Conservation (phyloP, 306 rosid genomes). For the Dalbergia oliveri region DNA sequence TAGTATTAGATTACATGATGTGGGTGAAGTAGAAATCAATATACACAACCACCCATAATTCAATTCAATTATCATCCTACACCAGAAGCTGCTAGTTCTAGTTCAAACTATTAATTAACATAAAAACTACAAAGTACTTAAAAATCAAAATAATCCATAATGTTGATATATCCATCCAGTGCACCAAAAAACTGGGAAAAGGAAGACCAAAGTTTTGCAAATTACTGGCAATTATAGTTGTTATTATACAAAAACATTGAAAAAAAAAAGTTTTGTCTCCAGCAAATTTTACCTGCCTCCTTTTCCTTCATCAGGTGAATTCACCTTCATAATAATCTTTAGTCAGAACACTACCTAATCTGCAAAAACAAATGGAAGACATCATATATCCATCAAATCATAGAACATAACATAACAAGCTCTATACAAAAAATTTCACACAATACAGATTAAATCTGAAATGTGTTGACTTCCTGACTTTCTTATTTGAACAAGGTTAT, state of each 20-base stretch:
- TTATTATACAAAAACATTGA: constrained; percentile 48
- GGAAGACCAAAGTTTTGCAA: constrained; percentile 46
- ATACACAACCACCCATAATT: constrained; percentile 46
- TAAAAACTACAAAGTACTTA: constrained; percentile 32
- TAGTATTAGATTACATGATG: constrained; percentile 33
- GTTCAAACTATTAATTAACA: constrained; percentile 20
- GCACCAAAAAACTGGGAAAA: constrained; percentile 56
- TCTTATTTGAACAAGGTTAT: too few relatives aligned
- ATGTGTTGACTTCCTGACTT: too few relatives aligned
- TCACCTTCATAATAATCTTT: constrained; percentile 72
- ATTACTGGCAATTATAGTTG: constrained; percentile 56
- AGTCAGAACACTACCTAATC: constrained; percentile 77
- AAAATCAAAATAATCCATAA: constrained; percentile 45
- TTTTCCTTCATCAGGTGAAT: constrained; percentile 67
- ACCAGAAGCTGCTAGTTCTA: constrained; percentile 42
- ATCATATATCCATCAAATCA: constrained; percentile 8
- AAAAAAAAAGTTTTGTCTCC: constrained; percentile 50
- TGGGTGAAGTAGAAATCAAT: constrained; percentile 27
- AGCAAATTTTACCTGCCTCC: constrained; percentile 65
- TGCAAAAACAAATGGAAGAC: constrained; percentile 57
- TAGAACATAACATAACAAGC: background rate
- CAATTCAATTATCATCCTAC: constrained; percentile 43
- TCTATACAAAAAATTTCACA: background rate
- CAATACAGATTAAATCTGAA: too few relatives aligned
- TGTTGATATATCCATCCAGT: constrained; percentile 57